Evolutionary conservation across 345 rosid genomes (phyloP).

Genomic region (Stellera chamaejasme): DNA sequence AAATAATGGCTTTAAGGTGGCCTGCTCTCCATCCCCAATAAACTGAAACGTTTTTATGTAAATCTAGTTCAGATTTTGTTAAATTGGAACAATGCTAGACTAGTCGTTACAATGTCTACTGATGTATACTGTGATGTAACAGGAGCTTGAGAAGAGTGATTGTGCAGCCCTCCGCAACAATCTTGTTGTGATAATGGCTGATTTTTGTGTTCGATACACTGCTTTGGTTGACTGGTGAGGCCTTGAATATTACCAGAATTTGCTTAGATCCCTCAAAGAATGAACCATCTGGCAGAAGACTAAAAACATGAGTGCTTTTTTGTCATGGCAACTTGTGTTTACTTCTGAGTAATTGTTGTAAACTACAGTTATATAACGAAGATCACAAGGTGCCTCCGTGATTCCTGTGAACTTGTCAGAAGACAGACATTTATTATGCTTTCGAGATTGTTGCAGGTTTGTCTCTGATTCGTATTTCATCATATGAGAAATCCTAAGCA

Average conservation of each 20-base stretch:
- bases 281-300: slow-evolving; percentile 8
- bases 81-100: no score
- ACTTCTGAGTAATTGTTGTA: slow-evolving; percentile 13
- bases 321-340: slow-evolving; percentile 2
- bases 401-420: slow-evolving; percentile 87
- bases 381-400: slow-evolving; percentile 76
- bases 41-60: not conserved
- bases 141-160: slow-evolving; percentile 95
- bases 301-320: not conserved
- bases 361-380: slow-evolving; percentile 68
- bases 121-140: slow-evolving; percentile 12
- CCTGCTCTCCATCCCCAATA: not conserved
- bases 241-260: slow-evolving; percentile 9
- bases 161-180: slow-evolving; percentile 85
- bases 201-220: slow-evolving; percentile 88
- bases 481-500: not conserved
- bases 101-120: no score
- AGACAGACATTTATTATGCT: slow-evolving; percentile 91
- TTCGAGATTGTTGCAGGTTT: slow-evolving; percentile 89
- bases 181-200: slow-evolving; percentile 81
- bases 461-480: slow-evolving; percentile 6
- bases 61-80: not conserved
- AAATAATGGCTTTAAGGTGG: not conserved
- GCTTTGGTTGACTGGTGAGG: slow-evolving; percentile 90
- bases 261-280: slow-evolving; percentile 3